Percentiles rank a stretch among this genome's conserved stretches.
Conservation (phyloP, 2,329 filamentous ascomycete genomes). For the Penicillium sp. region DNA sequence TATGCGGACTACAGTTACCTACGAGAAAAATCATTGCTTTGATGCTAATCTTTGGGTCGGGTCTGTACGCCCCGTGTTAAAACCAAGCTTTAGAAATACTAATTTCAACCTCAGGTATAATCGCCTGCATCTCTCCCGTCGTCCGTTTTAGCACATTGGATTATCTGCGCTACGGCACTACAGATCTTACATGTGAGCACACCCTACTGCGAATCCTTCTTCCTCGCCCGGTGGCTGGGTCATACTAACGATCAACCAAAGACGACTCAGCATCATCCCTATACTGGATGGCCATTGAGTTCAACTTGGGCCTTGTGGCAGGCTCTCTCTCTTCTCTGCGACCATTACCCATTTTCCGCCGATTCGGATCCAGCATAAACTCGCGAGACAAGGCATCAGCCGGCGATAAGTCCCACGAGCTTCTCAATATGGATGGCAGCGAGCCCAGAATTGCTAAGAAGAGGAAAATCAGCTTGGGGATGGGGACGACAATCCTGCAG, state of each 20-base stretch:
- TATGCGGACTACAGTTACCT: constrained; percentile 4
- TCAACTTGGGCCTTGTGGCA: constrained; percentile 20
- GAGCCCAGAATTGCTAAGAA: not conserved
- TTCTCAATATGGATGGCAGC: not conserved
- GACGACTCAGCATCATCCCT: constrained; percentile 16
- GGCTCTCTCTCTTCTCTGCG: constrained; percentile 18
- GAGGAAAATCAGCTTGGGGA: not conserved
- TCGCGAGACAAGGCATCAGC: not conserved
- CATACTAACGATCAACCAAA: not conserved
- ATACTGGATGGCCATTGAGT: constrained; percentile 25
- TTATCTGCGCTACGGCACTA: constrained; percentile 13
- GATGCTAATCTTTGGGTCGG: constrained; percentile 12
- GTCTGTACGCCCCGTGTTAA: not conserved
- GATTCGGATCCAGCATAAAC: constrained; percentile 5
- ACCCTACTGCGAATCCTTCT: too few species aligned
- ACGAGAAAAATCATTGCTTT: constrained; percentile 7
- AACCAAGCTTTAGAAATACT: not conserved
- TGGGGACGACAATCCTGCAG: constrained; percentile 1
- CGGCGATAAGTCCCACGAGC: not conserved
- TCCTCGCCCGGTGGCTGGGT: not conserved
- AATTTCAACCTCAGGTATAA: constrained; percentile 6
- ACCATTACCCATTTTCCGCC: constrained; percentile 7
- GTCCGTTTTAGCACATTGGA: constrained; percentile 19
- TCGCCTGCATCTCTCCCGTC: constrained; percentile 19
- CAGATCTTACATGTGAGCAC: constrained; percentile 20